Conservation (phyloP, 2,329 filamentous ascomycete genomes). For the Nigrospora oryzae region DNA sequence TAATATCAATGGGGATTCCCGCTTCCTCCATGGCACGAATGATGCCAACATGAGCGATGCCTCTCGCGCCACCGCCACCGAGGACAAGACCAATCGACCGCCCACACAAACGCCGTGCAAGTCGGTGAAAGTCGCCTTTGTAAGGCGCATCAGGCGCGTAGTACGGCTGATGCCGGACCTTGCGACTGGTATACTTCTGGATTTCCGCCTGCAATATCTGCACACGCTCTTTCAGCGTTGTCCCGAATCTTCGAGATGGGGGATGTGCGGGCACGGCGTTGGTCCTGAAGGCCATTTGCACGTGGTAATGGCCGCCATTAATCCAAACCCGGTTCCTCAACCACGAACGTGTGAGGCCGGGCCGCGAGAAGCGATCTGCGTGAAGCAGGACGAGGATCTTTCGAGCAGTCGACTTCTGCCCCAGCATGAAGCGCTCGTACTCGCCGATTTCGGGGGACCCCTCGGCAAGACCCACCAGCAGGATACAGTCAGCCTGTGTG, state of each 20-base stretch:
- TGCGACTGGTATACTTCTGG: conserved; percentile 93
- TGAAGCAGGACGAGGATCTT: conserved; percentile 90
- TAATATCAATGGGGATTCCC: conserved; percentile 88
- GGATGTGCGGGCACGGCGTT: conserved; percentile 70
- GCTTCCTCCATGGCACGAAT: conserved; percentile 94
- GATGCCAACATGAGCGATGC: conserved; percentile 87
- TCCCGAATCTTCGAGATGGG: conserved; percentile 69
- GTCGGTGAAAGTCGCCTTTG: conserved; percentile 92
- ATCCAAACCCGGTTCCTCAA: conserved; percentile 92
- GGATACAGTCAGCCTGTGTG: conserved; percentile 89
- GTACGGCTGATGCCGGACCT: conserved; percentile 77
- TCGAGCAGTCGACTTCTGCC: conserved; percentile 92
- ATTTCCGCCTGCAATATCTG: conserved; percentile 95
- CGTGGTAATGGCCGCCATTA: conserved; percentile 93
- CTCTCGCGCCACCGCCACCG: conserved; percentile 85
- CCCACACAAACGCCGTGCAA: conserved; percentile 82
- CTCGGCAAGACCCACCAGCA: conserved; percentile 86
- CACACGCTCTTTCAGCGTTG: conserved; percentile 82
- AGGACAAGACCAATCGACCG: conserved; percentile 92
- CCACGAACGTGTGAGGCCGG: conserved; percentile 83
- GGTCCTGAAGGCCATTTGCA: conserved; percentile 85
- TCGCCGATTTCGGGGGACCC: conserved; percentile 86
- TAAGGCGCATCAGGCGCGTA: conserved; percentile 89
- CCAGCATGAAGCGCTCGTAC: conserved; percentile 91
- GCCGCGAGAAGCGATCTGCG: conserved; percentile 75